Base-by-base conservation (phyloP, 192 early-diverging fungal genomes). In the Coemansia interrupta region DNA sequence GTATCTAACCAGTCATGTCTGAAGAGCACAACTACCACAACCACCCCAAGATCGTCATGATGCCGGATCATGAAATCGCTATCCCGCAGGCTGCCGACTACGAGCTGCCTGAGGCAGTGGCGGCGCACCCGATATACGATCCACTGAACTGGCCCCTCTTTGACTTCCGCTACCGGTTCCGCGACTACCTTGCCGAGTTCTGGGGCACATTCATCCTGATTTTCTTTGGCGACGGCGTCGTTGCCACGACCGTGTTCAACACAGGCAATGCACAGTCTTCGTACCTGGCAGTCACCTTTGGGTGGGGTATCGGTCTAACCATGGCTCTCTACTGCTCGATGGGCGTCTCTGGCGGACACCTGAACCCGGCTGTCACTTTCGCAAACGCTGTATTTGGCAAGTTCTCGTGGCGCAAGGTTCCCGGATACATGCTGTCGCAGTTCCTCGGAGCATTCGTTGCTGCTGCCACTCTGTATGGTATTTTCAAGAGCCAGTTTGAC, bases 361-460 rank as follows among this genome's bases (percentile, higher is more conserved):
- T 91, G 52, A 91, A 91, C 73, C 90, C 90, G 19, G 88, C 88
- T 1, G 85, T 91, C 40, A 86, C 88, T 5, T 69, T 90, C 29
- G 75, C 85, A 6, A 77, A 85, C 53, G 86, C 84, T 12, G 58
- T 84, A 9, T 85, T 84, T 68, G 82, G 85, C 38, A 82, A 84
- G 51, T 89, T 92, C 63, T 72, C 86, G 18, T 86, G 83, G 73
- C 65, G 80, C 44, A 87, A 90, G 68, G 83, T 90, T 10, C 80
- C 83, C 2, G 59, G 77, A 26, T 90, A 84, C 72, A 84, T 84
- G 30, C 38, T 83, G 13, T 70, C 87, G 22, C 90, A 92, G 80
- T 49, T 84, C 46, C 57, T 84, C 12, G 90, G 90, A 51, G 90
- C 88, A 5, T 89, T 92, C 52, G 66, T 71, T 0, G 90, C 85